Evolutionary conservation across 345 rosid genomes (phyloP).

Genomic region (Arabidopsis arenosa): DNA sequence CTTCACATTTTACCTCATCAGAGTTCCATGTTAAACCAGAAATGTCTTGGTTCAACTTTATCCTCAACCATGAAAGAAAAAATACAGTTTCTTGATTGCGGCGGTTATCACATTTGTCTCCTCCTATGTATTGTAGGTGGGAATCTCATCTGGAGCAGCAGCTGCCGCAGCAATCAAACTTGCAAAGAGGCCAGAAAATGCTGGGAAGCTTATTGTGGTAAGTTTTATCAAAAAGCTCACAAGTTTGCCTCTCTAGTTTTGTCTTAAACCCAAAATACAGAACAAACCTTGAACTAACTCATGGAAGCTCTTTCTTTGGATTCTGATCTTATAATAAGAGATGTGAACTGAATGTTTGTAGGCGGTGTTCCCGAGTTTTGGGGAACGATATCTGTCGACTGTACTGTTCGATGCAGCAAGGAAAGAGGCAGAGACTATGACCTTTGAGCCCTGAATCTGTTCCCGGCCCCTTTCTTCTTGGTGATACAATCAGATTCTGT

Average conservation of each 20-base stretch:
- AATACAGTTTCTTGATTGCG: not conserved
- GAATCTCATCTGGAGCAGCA: constrained; percentile 86
- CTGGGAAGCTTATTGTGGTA: constrained; percentile 85
- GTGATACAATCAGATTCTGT: constrained; percentile 8
- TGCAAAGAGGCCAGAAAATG: constrained; percentile 82
- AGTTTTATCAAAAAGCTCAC: constrained; percentile 40
- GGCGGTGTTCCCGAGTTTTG: constrained; percentile 75
- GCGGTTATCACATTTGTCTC: not conserved
- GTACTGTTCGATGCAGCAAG: constrained; percentile 62
- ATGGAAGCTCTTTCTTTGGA: not conserved
- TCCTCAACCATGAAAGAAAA: not conserved
- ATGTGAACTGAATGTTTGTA: constrained; percentile 19
- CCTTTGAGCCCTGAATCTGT: constrained; percentile 49
- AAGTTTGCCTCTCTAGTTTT: not conserved
- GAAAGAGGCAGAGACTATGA: constrained; percentile 61
- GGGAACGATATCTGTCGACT: constrained; percentile 68
- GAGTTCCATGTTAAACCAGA: not conserved
- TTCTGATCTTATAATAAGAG: not conserved
- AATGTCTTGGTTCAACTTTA: not conserved
- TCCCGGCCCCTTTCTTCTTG: constrained; percentile 7
- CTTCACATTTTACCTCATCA: not conserved
- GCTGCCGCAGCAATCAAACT: constrained; percentile 77
- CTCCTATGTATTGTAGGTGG: not conserved
- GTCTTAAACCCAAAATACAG: not conserved
- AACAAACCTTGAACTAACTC: not conserved